These are phyloP conservation scores for Naganishia liquefaciens DNA, from an alignment of 1,284 basidiomycete species.

Conservation along the genomic window DNA sequence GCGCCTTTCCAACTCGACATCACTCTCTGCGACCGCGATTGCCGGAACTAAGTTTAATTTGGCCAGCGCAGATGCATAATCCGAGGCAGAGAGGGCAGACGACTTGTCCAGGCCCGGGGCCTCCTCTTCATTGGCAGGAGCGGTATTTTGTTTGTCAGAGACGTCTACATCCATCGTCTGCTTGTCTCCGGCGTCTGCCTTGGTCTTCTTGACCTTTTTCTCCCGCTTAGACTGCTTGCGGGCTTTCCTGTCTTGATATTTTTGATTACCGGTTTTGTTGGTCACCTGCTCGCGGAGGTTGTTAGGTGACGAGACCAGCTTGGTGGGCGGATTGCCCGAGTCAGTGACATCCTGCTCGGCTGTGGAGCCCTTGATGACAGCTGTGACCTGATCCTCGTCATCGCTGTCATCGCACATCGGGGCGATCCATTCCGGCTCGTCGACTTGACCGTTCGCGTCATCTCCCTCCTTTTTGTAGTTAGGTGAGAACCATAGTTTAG, in stretches of 20 bases:
- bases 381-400: constrained; percentile 4
- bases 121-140: not conserved
- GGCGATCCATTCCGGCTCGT: constrained; percentile 8
- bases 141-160: not conserved
- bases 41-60: constrained; percentile 11
- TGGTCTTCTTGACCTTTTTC: constrained; percentile 19
- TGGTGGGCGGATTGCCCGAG: no score
- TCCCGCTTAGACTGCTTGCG: constrained; percentile 25
- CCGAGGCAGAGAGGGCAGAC: constrained; percentile 1
- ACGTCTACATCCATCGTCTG: not conserved
- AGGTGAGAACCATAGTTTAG: constrained; percentile 51
- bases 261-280: not conserved
- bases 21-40: constrained; percentile 7
- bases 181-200: constrained; percentile 3
- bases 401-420: constrained; percentile 18
- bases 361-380: not conserved
- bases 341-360: not conserved
- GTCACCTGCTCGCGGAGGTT: not conserved
- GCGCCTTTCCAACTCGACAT: constrained; percentile 41
- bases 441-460: not conserved
- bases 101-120: not conserved
- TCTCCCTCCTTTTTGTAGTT: constrained; percentile 9
- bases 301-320: no score
- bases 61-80: constrained; percentile 27
- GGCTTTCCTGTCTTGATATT: constrained; percentile 21